These are phyloP conservation scores for Umbelopsis sp. DNA, from an alignment of 371 early-diverging fungal genomes.

Conservation along the genomic window DNA sequence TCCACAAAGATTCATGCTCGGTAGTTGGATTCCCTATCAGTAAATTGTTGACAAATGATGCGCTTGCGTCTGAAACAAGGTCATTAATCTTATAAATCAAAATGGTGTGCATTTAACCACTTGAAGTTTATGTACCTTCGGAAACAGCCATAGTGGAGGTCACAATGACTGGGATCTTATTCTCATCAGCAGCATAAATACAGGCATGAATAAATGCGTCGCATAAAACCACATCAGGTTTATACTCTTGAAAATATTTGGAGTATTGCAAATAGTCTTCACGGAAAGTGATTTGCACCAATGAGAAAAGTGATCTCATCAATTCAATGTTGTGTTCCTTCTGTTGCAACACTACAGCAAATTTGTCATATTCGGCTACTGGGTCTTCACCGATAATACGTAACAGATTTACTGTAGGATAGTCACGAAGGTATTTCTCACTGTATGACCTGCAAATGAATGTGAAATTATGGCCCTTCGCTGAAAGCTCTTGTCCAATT, in stretches of 20 bases:
- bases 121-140: neutral
- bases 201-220: neutral
- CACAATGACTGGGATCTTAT: neutral
- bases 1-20: neutral
- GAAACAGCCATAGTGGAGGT: neutral
- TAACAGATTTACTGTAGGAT: neutral
- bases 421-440: neutral
- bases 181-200: neutral
- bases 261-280: neutral
- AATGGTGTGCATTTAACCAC: too few species aligned
- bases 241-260: neutral
- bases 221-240: constrained; percentile 10
- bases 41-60: neutral
- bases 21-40: neutral
- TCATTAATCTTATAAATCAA: too few species aligned
- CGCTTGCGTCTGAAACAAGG: neutral
- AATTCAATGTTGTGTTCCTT: neutral
- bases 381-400: neutral
- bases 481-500: constrained; percentile 1
- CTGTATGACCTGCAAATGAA: neutral
- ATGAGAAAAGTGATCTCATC: neutral
- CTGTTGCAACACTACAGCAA: neutral
- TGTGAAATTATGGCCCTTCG: constrained; percentile 1
- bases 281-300: neutral
- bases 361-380: neutral